A percentile compares a stretch with the other conserved stretches of the same genome.
Conservation (phyloP, 1,284 basidiomycete species). For the Caloboletus firmus region DNA sequence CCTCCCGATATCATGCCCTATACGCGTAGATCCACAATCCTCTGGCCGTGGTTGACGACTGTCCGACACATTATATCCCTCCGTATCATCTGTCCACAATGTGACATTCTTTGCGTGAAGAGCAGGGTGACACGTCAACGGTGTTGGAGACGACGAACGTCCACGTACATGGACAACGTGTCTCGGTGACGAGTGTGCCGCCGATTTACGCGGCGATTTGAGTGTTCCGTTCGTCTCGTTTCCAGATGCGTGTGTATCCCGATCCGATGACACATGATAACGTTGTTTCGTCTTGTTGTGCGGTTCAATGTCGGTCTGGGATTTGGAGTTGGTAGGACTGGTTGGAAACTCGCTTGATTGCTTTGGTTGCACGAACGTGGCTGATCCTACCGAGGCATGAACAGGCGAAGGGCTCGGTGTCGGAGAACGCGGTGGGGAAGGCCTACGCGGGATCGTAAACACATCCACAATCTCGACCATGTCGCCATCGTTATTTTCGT, state of each 20-base stretch:
- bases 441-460: slow-evolving; percentile 22
- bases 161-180: not conserved
- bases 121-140: not conserved
- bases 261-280: slow-evolving; percentile 2
- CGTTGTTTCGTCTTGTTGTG: slow-evolving; percentile 5
- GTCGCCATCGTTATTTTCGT: not conserved
- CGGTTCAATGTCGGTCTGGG: not conserved
- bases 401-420: slow-evolving; percentile 19
- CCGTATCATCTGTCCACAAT: not conserved
- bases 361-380: not conserved
- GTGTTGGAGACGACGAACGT: slow-evolving; percentile 19
- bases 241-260: slow-evolving; percentile 4
- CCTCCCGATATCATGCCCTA: not conserved
- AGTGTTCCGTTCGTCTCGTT: slow-evolving; percentile 4
- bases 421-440: slow-evolving; percentile 26
- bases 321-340: slow-evolving; percentile 12
- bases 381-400: not conserved
- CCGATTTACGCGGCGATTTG: slow-evolving; percentile 34
- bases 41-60: not conserved
- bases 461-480: slow-evolving; percentile 22
- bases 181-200: slow-evolving; percentile 28
- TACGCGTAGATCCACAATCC: not conserved
- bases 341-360: not conserved
- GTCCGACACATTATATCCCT: not conserved
- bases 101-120: not conserved